Base-by-base conservation (phyloP, 371 early-diverging fungal species). In the Cokeromyces recurvatus region DNA sequence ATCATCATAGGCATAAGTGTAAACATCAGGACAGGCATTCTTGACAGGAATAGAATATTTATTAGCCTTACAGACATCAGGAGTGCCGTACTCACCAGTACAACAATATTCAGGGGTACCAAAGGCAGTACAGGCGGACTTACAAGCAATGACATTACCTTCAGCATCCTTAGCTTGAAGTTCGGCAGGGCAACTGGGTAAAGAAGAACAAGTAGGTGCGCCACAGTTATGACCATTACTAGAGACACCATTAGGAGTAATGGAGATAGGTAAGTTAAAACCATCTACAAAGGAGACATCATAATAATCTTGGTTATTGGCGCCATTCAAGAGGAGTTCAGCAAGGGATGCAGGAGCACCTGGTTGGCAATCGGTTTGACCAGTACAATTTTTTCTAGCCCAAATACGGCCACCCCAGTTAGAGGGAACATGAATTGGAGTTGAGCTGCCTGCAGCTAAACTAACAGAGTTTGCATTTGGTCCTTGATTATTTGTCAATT, bases 321-420 rank as follows among this genome's bases (percentile, higher is more conserved):
- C 24, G 7, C 63, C 58, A 24, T 38, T 42, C 23, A 67, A 54
- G 20, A 50, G 50, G 37, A 67, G 52, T 45, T 67, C 68, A 11
- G 68, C 68, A 15, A 67, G 51, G 32, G 24, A 54, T 11, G 63
- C 57, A 38, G 68, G 64, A 25, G 57, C 59, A 32, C 60, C 57
- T 23, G 38, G 29, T 4, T 59, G 57, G 31, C 73, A 72, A 20
- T 57, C 59, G 11, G 46, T 34, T 9, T 32, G 21, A 17, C 52
- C 42, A 20, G 53, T 44, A 34, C 66, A 68, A 11, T 52, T 62
- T 41, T 57, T 48, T 43, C 71, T 64, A 25, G 58, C 71, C 67
- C 64, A 71, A 23, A 66, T 59, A 24, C 71, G 64, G 21, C 71
- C 71, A 43, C 59, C 63, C 71, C 71, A 71, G 51, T 57, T 56